A percentile compares a stretch with the other conserved stretches of the same genome.
These are phyloP conservation scores for Cyclotella distinguenda DNA, from an alignment of 108 stramenopile genomes.

Conservation along the genomic window DNA sequence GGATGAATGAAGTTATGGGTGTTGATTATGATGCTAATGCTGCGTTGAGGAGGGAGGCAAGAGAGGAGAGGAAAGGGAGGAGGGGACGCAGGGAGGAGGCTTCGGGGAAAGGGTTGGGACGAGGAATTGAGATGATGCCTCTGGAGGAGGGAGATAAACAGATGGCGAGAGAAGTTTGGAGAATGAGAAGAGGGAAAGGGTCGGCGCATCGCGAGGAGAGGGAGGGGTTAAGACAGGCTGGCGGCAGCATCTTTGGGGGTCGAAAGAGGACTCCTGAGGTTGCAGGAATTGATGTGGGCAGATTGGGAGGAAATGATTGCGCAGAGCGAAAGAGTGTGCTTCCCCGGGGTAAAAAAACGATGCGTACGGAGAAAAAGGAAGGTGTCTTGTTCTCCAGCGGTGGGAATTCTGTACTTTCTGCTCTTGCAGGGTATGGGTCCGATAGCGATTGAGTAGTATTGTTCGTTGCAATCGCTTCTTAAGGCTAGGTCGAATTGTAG, in stretches of 20 bases:
- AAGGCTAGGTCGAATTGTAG: neutral
- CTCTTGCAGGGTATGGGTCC: conserved; percentile 18
- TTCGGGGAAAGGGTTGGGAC: conserved; percentile 51
- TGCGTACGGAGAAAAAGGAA: neutral
- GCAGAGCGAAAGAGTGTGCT: too few species aligned
- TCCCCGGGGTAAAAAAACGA: too few species aligned
- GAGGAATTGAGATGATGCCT: conserved; percentile 52
- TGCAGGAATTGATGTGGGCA: too few species aligned
- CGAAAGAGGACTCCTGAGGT: too few species aligned
- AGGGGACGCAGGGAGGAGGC: conserved; percentile 53
- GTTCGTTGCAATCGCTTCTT: neutral
- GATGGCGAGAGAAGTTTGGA: conserved; percentile 9
- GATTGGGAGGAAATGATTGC: too few species aligned
- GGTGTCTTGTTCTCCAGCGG: neutral
- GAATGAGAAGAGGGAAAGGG: neutral
- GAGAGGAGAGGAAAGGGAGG: conserved; percentile 64
- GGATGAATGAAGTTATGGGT: conserved; percentile 43
- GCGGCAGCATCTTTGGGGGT: too few species aligned
- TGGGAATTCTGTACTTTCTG: neutral
- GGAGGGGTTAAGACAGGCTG: too few species aligned
- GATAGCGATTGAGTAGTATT: conserved; percentile 33
- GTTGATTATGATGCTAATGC: conserved; percentile 73
- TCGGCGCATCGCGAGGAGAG: too few species aligned
- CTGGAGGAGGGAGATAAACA: conserved; percentile 36
- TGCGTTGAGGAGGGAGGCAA: conserved; percentile 52